Evolutionary conservation across 805 yeast species (phyloP), one percentile per base, ranked within the genome.

Genomic region (Yueomyces sinensis): DNA sequence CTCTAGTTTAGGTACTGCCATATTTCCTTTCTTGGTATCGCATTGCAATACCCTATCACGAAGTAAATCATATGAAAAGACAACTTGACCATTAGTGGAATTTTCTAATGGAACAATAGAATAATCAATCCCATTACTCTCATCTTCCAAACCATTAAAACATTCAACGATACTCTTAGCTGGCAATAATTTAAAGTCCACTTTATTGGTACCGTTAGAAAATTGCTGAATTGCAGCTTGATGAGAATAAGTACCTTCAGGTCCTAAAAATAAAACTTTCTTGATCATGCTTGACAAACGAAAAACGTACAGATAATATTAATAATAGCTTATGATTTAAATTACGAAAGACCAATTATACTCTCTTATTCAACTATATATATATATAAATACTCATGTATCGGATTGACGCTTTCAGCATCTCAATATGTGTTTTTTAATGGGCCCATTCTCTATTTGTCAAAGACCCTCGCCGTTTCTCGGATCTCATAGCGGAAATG

Each of bases 31-130:
- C 28, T 31, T 15, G 30, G 28, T 17, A 7, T 7, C 11, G 19
- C 33, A 27, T 15, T 31, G 15, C 14, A 47, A 37, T 56, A 56
- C 51, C 71, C 76, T 71, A 49, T 81, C 86, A 41, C 94, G 62
- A 22, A 89, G 61, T 13, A 86, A 61, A 50, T 86, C 95, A 52
- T 82, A 77, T 0, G 95, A 82, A 49, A 78, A 72, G 1, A 77
- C 81, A 5, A 91, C 98, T 44, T 80, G 87, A 0, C 98, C 98
- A 55, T 89, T 91, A 2, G 96, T 80, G 3, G 96, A 86, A 59
- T 89, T 89, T 48, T 89, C 96, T 45, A 83, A 72, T 1, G 98
- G 98, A 2, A 91, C 80, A 9, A 86, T 79, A 0, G 89, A 76
- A 49, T 63, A 76, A 35, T 75, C 76, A n/a, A 74, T 75, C n/a